Evolutionary conservation across 2,329 filamentous ascomycete genomes (phyloP), one percentile per base, ranked within the genome.

Genomic region (Aspergillus arachidicola): DNA sequence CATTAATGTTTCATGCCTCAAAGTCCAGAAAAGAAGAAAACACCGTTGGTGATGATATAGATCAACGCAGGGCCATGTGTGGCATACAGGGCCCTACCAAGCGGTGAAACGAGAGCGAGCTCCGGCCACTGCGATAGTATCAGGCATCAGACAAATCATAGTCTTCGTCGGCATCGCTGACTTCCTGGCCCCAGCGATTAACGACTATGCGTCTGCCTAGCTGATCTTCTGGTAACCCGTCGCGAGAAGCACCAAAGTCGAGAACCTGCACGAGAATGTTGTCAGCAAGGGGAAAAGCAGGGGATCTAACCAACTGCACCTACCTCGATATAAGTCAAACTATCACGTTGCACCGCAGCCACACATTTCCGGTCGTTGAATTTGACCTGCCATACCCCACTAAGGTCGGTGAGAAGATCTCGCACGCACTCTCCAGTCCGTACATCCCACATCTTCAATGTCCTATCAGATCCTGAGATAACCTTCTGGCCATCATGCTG

Each of bases 341-440:
- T 90, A 68, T 97, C 93, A 61, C 95, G 87, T 82, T 99, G 95
- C 61, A 99, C 95, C 51, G 95, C 95, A 64, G 95, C 95, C 62
- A 99, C 95, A 76, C 95, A 99, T 76, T 94, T 87, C 69, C 95
- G 86, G 75, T 96, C 93, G 73, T 99, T 94, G 80, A 99, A 99
- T 73, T 95, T 95, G 72, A 99, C 95, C 81, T 99, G 95, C 95
- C 95, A 99, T 9, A 99, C 95, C n/a, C 94, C 94, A 69, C 90
- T 94, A 41, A 99, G 84, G 73, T 97, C 94, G 16, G 93, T 97
- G 72, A 99, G 84, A 48, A 99, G 85, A 78, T 99, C 94, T 69
- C 94, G 91, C 58, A 97, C 89, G 76, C 93, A 97, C 72, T 97
- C 91, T 56, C 95, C 95, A 1, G 90, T 96, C 72, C 89, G 88